Base-by-base conservation (phyloP, 1,284 basidiomycete genomes). In the Boletus smithii region DNA sequence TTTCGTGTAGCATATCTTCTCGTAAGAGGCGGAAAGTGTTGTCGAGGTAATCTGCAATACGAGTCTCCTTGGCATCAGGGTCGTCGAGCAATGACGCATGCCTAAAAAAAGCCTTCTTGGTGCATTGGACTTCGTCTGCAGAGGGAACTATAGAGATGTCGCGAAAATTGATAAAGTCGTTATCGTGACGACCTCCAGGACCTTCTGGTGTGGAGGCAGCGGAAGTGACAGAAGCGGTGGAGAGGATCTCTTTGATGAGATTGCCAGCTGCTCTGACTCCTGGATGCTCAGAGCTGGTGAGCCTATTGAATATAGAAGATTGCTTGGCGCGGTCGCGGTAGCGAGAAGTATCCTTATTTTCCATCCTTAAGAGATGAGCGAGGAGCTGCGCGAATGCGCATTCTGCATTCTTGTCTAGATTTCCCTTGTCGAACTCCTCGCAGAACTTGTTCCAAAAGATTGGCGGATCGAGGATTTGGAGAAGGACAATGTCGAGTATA, bases 131-230 rank as follows among this genome's bases (percentile, higher is more conserved):
- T 55, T 85, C 83, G 33, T 78, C 75, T 0, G 77, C 70, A 2
- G 81, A 81, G 0, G 83, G 83, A 5, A 81, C 64, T 30, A 85
- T 79, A 18, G 75, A 63, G 16, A 85, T 79, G 6, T 74, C 50
- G 9, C 77, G 74, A 54, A 80, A 84, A 45, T 83, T 71, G 7
- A 62, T 64, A 43, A 77, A 76, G 57, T 85, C 83, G 51, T 85
- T 85, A 53, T 83, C 80, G 51, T 85, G 83, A 9, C 83, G 70
- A 2, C 83, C 83, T 0, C 83, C 83, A 0, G 83, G 72, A 7
- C 63, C 65, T 23, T 58, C 53, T 3, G 60, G 55, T 20, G 42
- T 56, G 32, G 59, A 56, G 14, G 49, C 46, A 20, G 50, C 50
- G 6, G 55, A 51, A 22, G 54, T 50, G 23, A 50, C 39, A n/a